Evolutionary conservation across 208 protist species (phyloP), one percentile per base, ranked within the genome.

Genomic region (Acanthamoeba royreba): DNA sequence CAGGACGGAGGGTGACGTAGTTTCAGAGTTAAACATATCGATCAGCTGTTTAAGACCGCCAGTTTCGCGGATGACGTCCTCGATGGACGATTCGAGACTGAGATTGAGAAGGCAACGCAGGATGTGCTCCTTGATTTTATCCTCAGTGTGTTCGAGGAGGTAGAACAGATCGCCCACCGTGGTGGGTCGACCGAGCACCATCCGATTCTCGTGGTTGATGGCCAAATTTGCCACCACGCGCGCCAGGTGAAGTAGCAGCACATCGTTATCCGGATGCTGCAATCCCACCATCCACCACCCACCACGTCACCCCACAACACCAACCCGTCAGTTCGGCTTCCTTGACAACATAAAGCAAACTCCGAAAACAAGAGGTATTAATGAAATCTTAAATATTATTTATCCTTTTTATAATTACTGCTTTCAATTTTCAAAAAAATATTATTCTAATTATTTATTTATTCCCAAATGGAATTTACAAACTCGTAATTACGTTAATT

Each of bases 151-250:
- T 25, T 85, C 74, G 2, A 85, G 74, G 11, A 85, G 74, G 74
- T 85, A 85, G 74, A 85, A 85, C 43, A 85, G 43, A 28, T 85
- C 74, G 31, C 43, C 28, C 17, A 85, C 74, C 19, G 74, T 85
- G 43, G 43, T 85, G 28, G 74, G 43, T 53, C 43, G 38, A 45
- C 74, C 74, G n/a, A 85, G 25, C 11, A 85, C 74, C 42, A 85
- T n/a, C 11, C 74, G 74, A 53, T 85, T 85, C n/a, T 47, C 43
- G 5, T 47, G 15, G 43, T 85, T 85, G 74, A 85, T 85, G 7
- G 74, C 74, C n/a, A 85, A 45, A 85, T 85, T 85, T n/a, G 74
- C 74, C 7, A 85, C 74, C n/a, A 85, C 74, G n/a, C 74, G 74
- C 8, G 74, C 25, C n/a, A 85, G 74, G 22, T 85, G 74, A 11